Percentiles rank a stretch among this genome's conserved stretches.
phyloP scores from a whole-genome alignment of 352 stramenopile species.

The Phytophthora pinifolia region DNA sequence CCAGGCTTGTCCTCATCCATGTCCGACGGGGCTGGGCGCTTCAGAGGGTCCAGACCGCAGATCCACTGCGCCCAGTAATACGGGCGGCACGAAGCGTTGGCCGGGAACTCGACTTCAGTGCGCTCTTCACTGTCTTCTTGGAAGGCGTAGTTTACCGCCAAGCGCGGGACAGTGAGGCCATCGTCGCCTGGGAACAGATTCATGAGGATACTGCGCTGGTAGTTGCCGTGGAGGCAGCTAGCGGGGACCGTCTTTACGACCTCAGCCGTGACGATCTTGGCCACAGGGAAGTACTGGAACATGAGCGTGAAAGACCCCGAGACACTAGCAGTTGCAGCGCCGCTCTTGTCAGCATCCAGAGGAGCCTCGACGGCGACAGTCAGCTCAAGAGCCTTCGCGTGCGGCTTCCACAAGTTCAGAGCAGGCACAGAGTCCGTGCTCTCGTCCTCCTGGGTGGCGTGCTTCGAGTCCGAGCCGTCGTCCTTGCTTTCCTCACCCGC shows the following conservation, averaged over 20 bases:
- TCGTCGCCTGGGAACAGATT: slow-evolving; percentile 70
- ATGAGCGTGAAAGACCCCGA: slow-evolving; percentile 46
- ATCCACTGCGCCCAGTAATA: slow-evolving; percentile 83
- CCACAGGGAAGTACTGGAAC: slow-evolving; percentile 63
- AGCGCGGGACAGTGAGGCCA: slow-evolving; percentile 40
- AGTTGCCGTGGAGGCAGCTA: slow-evolving; percentile 17
- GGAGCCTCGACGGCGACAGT: slow-evolving; percentile 39
- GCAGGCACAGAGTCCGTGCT: slow-evolving; percentile 9
- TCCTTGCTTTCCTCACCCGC: slow-evolving; percentile 44
- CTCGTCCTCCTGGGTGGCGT: slow-evolving; percentile 27
- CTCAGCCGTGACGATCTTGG: slow-evolving; percentile 59
- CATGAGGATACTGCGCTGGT: slow-evolving; percentile 40
- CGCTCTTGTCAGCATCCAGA: slow-evolving; percentile 29
- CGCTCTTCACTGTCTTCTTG: slow-evolving; percentile 18
- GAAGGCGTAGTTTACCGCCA: slow-evolving; percentile 55
- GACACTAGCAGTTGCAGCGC: slow-evolving; percentile 22
- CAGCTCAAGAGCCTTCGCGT: slow-evolving; percentile 53
- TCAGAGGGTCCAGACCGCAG: slow-evolving; percentile 53
- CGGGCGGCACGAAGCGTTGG: slow-evolving; percentile 39
- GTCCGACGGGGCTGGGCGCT: slow-evolving; percentile 29
- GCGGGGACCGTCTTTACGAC: slow-evolving; percentile 37
- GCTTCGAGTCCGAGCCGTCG: slow-evolving; percentile 24
- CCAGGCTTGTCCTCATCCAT: slow-evolving; percentile 14
- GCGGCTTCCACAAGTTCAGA: slow-evolving; percentile 52
- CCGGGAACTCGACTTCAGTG: slow-evolving; percentile 49